phyloP scores from a whole-genome alignment of 2,329 filamentous ascomycete species.

The Cladophialophora exuberans region DNA sequence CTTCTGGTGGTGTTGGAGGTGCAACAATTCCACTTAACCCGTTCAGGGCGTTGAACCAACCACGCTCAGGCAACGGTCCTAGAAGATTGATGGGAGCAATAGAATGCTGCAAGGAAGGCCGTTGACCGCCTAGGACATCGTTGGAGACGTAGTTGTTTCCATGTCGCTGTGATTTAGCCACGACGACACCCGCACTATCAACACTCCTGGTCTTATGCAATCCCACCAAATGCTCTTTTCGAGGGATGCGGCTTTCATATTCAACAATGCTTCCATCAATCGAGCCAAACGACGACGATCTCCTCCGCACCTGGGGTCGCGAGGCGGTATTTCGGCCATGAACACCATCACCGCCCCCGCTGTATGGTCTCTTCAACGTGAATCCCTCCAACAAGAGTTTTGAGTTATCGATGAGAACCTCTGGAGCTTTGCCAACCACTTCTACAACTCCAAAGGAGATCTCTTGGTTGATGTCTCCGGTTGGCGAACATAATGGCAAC shows the following conservation, averaged over 20 bases:
- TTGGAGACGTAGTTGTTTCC: neutral
- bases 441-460: constrained; percentile 7
- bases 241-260: neutral
- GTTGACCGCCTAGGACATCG: neutral
- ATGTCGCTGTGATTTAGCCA: neutral
- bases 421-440: constrained; percentile 12
- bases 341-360: constrained; percentile 11
- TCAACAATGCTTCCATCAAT: constrained; percentile 10
- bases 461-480: constrained; percentile 3
- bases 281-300: constrained; percentile 24
- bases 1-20: constrained; percentile 32
- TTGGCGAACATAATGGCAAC: constrained; percentile 15
- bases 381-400: constrained; percentile 13
- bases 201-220: constrained; percentile 8
- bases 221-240: neutral
- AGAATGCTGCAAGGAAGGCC: neutral
- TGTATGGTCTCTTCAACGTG: constrained; percentile 15
- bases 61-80: constrained; percentile 10
- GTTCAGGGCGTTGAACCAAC: constrained; percentile 16
- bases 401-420: constrained; percentile 1
- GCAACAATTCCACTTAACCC: constrained; percentile 20
- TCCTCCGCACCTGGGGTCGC: constrained; percentile 8
- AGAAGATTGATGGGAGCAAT: constrained; percentile 1
- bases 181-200: neutral
- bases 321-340: neutral